Percentiles rank a stretch among this genome's conserved stretches.
phyloP scores from a whole-genome alignment of 2,329 filamentous ascomycete species.

The Trichoderma breve region DNA sequence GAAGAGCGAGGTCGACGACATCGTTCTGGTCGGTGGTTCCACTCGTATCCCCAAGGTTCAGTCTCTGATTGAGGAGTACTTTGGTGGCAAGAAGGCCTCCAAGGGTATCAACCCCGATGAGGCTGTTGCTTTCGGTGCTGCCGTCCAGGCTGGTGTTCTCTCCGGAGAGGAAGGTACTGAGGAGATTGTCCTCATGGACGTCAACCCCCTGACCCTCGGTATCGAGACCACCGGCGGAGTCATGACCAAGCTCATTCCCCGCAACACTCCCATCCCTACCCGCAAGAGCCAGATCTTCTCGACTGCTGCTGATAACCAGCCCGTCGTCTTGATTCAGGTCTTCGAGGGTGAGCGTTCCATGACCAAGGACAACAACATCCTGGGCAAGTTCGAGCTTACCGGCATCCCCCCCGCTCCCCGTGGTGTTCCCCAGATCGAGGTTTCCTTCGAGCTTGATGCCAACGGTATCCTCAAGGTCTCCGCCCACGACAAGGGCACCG shows the following conservation, averaged over 20 bases:
- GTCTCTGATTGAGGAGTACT: constrained; percentile 91
- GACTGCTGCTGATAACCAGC: constrained; percentile 94
- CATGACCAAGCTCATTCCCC: constrained; percentile 95
- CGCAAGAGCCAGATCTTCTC: constrained; percentile 99
- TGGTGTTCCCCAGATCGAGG: constrained; percentile 97
- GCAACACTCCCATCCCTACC: constrained; percentile 91
- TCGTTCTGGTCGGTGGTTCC: constrained; percentile 96
- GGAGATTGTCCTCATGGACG: constrained; percentile 91
- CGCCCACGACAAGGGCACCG: constrained; percentile 95
- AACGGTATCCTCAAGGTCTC: constrained; percentile 98
- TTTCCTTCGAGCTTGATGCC: constrained; percentile 95
- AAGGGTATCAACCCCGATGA: constrained; percentile 99
- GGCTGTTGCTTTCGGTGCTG: constrained; percentile 96
- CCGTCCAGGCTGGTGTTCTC: constrained; percentile 94
- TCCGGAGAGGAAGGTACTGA: constrained; percentile 79
- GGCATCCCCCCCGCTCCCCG: constrained; percentile 92
- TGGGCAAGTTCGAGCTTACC: constrained; percentile 98
- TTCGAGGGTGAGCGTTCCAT: constrained; percentile 90
- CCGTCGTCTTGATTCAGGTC: constrained; percentile 91
- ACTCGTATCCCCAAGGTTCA: constrained; percentile 99
- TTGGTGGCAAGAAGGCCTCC: constrained; percentile 91
- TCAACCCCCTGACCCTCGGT: constrained; percentile 93
- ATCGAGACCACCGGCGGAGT: constrained; percentile 97
- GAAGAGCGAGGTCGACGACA: constrained; percentile 93
- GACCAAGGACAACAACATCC: constrained; percentile 95